These are phyloP conservation scores for Malania oleifera DNA, from an alignment of 164 flowering plant genomes.

Conservation along the genomic window DNA sequence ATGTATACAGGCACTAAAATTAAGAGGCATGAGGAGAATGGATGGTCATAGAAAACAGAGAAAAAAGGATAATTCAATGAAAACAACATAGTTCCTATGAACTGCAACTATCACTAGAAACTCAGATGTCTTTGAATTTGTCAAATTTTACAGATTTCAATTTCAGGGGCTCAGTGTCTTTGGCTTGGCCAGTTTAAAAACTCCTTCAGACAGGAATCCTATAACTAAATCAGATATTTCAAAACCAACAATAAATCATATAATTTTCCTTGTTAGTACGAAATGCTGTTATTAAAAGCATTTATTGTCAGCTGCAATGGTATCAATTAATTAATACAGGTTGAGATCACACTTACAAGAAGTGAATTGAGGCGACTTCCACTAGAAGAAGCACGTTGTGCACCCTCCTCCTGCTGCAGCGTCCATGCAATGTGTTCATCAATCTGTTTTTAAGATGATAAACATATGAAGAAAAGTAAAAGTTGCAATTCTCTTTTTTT, in stretches of 20 bases:
- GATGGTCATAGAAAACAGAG: too few relatives aligned
- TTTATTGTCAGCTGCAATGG: neutral
- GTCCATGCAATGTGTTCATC: constrained; percentile 59
- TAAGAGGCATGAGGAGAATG: too few relatives aligned
- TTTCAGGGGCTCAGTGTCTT: neutral
- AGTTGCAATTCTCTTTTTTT: too few relatives aligned
- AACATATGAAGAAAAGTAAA: neutral
- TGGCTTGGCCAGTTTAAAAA: too few relatives aligned
- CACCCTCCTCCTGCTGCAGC: constrained; percentile 53
- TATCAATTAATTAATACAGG: neutral
- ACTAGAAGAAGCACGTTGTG: constrained; percentile 20
- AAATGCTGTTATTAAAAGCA: neutral
- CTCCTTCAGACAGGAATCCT: neutral
- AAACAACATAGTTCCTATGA: too few relatives aligned
- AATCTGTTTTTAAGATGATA: constrained; percentile 31
- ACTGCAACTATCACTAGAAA: too few relatives aligned
- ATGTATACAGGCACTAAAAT: too few relatives aligned
- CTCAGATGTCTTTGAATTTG: too few relatives aligned
- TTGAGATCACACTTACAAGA: constrained; percentile 39
- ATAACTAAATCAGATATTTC: neutral
- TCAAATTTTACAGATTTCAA: too few relatives aligned
- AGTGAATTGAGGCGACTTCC: constrained; percentile 17
- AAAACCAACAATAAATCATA: neutral
- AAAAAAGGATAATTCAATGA: too few relatives aligned
- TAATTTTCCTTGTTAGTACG: neutral